phyloP scores from a whole-genome alignment of 805 yeast species.

The Saccharomyces kudriavzevii region DNA sequence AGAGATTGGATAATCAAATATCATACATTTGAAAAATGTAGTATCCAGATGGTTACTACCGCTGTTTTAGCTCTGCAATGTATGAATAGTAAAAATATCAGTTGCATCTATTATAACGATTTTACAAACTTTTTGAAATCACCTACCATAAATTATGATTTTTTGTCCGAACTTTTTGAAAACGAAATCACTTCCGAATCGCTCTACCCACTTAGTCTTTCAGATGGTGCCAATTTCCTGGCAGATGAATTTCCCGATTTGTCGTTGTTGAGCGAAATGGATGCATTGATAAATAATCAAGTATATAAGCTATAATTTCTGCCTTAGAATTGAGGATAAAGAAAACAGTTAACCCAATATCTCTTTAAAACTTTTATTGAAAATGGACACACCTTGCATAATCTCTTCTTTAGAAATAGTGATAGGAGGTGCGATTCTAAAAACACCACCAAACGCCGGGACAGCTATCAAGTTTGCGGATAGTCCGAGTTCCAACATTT shows the following conservation, averaged over 20 bases:
- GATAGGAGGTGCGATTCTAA: conserved; percentile 26
- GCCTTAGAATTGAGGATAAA: not conserved
- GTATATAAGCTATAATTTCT: too few relatives aligned
- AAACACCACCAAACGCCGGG: conserved; percentile 16
- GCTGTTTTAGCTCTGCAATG: conserved; percentile 24
- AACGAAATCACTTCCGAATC: too few relatives aligned
- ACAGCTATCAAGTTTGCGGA: conserved; percentile 26
- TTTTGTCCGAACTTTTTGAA: too few relatives aligned
- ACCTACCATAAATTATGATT: conserved; percentile 20
- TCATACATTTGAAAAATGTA: conserved; percentile 18
- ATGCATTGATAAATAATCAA: too few relatives aligned
- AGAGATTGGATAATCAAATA: conserved; percentile 14
- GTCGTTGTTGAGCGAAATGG: too few relatives aligned
- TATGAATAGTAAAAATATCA: conserved; percentile 15
- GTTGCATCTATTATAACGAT: conserved; percentile 5
- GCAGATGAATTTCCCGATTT: too few relatives aligned
- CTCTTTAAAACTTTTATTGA: conserved; percentile 12
- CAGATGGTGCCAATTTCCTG: too few relatives aligned
- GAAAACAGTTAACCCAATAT: conserved; percentile 1
- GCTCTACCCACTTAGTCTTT: too few relatives aligned
- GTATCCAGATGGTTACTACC: conserved; percentile 23
- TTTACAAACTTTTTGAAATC: conserved; percentile 17
- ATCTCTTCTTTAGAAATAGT: conserved; percentile 19
- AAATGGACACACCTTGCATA: conserved; percentile 11
- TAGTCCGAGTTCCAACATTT: conserved; percentile 17